Conservation (phyloP, 2,329 filamentous ascomycete species). For the Ascosphaera aggregata region DNA sequence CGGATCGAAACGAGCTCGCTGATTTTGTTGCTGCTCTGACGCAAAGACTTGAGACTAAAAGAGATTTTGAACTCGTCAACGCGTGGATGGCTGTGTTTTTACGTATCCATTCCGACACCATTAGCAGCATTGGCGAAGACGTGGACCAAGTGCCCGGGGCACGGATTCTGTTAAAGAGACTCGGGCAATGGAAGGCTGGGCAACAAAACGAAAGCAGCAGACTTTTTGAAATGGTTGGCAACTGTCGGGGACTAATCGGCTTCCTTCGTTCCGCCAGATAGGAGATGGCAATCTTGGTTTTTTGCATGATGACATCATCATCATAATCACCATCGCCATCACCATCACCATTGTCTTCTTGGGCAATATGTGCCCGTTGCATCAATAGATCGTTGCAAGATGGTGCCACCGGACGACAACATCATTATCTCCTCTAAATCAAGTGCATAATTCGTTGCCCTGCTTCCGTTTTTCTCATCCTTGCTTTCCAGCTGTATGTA, state of each 20-base stretch:
- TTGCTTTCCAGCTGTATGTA: too few relatives aligned
- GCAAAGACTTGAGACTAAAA: slow-evolving; percentile 38
- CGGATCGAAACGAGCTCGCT: slow-evolving; percentile 33
- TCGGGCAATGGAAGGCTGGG: slow-evolving; percentile 47
- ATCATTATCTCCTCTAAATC: too few relatives aligned
- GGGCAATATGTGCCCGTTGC: too few relatives aligned
- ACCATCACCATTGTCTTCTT: too few relatives aligned
- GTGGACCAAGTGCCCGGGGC: slow-evolving; percentile 18
- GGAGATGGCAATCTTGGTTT: too few relatives aligned
- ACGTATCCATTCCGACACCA: slow-evolving; percentile 44
- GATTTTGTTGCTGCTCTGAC: slow-evolving; percentile 68
- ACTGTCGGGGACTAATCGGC: slow-evolving; percentile 63
- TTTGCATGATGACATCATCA: slow-evolving; percentile 2
- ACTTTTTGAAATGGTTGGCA: slow-evolving; percentile 57
- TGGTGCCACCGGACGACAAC: too few relatives aligned
- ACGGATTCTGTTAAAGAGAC: slow-evolving; percentile 29
- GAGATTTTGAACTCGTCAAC: slow-evolving; percentile 83
- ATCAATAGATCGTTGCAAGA: too few relatives aligned
- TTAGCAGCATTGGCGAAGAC: slow-evolving; percentile 14
- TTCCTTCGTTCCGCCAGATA: slow-evolving; percentile 44
- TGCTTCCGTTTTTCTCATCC: too few relatives aligned
- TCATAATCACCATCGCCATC: too few relatives aligned
- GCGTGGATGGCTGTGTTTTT: slow-evolving; percentile 96
- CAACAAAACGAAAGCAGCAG: slow-evolving; percentile 49
- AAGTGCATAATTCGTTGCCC: too few relatives aligned